Evolutionary conservation across 1,284 basidiomycete species (phyloP), one percentile per base, ranked within the genome.

Genomic region (Pseudozyma tsukubaensis): DNA sequence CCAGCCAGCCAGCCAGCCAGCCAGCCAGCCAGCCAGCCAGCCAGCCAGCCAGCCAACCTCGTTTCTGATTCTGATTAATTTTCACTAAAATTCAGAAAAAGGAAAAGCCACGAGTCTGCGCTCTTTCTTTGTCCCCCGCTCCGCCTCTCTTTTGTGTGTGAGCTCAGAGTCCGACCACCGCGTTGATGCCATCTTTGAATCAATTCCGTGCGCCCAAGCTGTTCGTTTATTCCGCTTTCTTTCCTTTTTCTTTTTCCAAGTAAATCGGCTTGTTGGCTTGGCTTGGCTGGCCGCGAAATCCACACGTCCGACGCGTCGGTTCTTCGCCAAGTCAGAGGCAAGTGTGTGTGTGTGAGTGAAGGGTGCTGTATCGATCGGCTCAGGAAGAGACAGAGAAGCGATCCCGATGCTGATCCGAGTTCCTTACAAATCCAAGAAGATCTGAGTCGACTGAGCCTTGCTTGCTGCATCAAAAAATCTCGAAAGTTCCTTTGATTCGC

Each of bases 361-460:
- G 24, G 24, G 24, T 29, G 24, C 24, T 29, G 16, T 24, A 45
- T 21, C 37, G 14, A 54, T 54, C 47, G 24, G 24, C 24, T 29
- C 6, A 29, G 3, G 24, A 29, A 29, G 21, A 16, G n/a, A 29
- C 21, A 10, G 16, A 32, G 32, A 9, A n/a, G 13, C 19, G 14
- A 34, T 16, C 12, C 19, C 1, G 11, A 39, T 59, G 13, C n/a
- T 7, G 18, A n/a, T 16, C 36, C 18, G 10, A 9, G 32, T 29
- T 34, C 48, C 44, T 61, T 36, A 52, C 58, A 67, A 67, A 61
- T 67, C 64, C 58, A 44, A 63, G 56, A 59, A 65, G 56, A 55
- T 52, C 53, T 50, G 44, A 45, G 34, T 24, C 32, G 47, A 53
- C 54, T 57, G 36, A 63, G 54, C 60, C 49, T 29, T 29, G 24